Evolutionary conservation across 805 yeast species (phyloP).

Genomic region (Saturnispora mendoncae): DNA sequence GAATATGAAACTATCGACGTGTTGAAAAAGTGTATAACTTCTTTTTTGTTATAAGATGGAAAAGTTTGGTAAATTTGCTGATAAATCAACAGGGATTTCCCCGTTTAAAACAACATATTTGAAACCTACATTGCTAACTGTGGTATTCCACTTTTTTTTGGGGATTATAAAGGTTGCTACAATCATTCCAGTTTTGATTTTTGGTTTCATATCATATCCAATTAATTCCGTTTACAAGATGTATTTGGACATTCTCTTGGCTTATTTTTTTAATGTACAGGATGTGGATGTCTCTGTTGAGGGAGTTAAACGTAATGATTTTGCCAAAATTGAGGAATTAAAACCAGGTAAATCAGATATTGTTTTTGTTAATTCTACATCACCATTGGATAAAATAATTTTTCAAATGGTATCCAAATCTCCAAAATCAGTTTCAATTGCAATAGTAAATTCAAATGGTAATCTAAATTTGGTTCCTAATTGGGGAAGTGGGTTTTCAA

Average conservation of each 20-base stretch:
- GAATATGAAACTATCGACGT: background rate
- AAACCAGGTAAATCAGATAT: constrained; percentile 40
- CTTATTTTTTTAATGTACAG: constrained; percentile 28
- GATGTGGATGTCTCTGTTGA: constrained; percentile 32
- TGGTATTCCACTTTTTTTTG: constrained; percentile 8
- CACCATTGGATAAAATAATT: constrained; percentile 50
- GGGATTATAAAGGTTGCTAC: constrained; percentile 12
- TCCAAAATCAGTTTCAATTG: constrained; percentile 12
- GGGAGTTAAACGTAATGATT: constrained; percentile 40
- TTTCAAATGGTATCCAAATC: constrained; percentile 15
- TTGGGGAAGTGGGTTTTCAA: background rate
- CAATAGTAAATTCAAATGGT: constrained; percentile 16
- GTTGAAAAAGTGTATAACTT: background rate
- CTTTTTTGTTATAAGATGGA: constrained; percentile 45
- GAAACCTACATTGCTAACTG: constrained; percentile 14
- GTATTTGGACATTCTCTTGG: constrained; percentile 18
- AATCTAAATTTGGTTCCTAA: constrained; percentile 7
- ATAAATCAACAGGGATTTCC: constrained; percentile 87
- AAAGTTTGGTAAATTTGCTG: constrained; percentile 77
- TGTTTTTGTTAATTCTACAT: constrained; percentile 45
- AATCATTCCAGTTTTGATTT: constrained; percentile 20
- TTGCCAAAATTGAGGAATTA: constrained; percentile 23
- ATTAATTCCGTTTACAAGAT: constrained; percentile 12
- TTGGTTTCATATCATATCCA: constrained; percentile 15
- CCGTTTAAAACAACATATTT: constrained; percentile 63